A percentile compares a stretch with the other conserved stretches of the same genome.
These are phyloP conservation scores for Nadsonia starkeyi-henricii DNA, from an alignment of 1,139 yeast genomes.

Conservation along the genomic window DNA sequence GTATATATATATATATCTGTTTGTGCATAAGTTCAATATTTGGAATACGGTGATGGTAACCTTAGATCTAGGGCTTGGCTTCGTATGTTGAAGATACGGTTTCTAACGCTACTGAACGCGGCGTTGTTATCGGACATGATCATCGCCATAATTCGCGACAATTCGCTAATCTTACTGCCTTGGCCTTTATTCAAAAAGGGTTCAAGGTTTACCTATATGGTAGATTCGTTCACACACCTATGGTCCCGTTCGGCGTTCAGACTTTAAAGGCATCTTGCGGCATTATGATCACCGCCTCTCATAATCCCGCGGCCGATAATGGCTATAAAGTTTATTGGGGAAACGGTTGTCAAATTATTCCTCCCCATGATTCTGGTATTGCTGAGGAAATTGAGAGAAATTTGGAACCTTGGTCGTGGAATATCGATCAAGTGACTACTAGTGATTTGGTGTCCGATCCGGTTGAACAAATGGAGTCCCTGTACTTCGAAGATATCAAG, in stretches of 20 bases:
- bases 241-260: constrained; percentile 81
- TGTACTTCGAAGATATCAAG: constrained; percentile 14
- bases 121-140: constrained; percentile 79
- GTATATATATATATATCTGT: not conserved
- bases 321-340: constrained; percentile 89
- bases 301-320: constrained; percentile 84
- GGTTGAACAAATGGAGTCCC: constrained; percentile 10
- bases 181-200: constrained; percentile 56
- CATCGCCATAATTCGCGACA: constrained; percentile 70
- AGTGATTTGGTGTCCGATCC: constrained; percentile 6
- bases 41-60: too few relatives aligned
- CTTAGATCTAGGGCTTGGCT: constrained; percentile 65
- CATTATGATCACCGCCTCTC: constrained; percentile 94
- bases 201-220: constrained; percentile 55
- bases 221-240: constrained; percentile 68
- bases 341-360: constrained; percentile 91
- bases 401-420: constrained; percentile 42
- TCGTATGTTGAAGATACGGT: constrained; percentile 35
- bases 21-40: too few relatives aligned
- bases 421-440: constrained; percentile 4
- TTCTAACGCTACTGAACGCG: constrained; percentile 23
- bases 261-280: constrained; percentile 55
- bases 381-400: constrained; percentile 49
- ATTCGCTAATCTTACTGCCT: constrained; percentile 69
- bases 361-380: constrained; percentile 73